phyloP scores from a whole-genome alignment of 441 rosid species.

The Euphorbia celastroides region DNA sequence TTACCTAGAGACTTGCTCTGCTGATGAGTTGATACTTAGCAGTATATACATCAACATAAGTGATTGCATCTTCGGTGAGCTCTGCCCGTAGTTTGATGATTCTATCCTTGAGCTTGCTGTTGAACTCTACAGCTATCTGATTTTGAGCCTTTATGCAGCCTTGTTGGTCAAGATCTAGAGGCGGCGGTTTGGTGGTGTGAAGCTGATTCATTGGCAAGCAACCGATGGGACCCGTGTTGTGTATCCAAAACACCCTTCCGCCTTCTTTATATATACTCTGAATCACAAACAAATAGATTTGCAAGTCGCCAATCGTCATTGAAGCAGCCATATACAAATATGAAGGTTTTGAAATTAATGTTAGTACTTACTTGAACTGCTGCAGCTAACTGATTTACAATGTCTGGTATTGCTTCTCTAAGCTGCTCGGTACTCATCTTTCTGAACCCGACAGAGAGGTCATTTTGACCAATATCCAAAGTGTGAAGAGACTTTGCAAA shows the following conservation, averaged over 20 bases:
- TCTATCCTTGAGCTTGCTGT: slow-evolving; percentile 34
- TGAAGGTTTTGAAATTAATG: too few relatives aligned
- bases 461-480: slow-evolving; percentile 92
- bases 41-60: slow-evolving; percentile 42
- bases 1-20: slow-evolving; percentile 29
- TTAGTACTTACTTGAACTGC: slow-evolving; percentile 60
- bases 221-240: slow-evolving; percentile 55
- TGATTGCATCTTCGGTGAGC: slow-evolving; percentile 35
- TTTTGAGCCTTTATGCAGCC: slow-evolving; percentile 48
- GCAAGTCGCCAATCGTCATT: not conserved
- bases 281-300: slow-evolving; percentile 12
- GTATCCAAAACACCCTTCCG: slow-evolving; percentile 68
- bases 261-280: slow-evolving; percentile 66
- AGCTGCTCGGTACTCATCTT: slow-evolving; percentile 65
- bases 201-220: slow-evolving; percentile 46
- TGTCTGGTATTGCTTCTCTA: slow-evolving; percentile 58
- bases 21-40: slow-evolving; percentile 39
- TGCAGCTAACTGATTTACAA: slow-evolving; percentile 61
- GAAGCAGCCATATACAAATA: not conserved
- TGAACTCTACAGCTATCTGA: slow-evolving; percentile 40
- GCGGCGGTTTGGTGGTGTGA: slow-evolving; percentile 51
- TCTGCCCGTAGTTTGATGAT: slow-evolving; percentile 29
- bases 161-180: slow-evolving; percentile 32
- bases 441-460: slow-evolving; percentile 77
- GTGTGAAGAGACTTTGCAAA: slow-evolving; percentile 79